phyloP scores from a whole-genome alignment of 1,139 yeast genomes.

The Meyerozyma guilliermondii region DNA sequence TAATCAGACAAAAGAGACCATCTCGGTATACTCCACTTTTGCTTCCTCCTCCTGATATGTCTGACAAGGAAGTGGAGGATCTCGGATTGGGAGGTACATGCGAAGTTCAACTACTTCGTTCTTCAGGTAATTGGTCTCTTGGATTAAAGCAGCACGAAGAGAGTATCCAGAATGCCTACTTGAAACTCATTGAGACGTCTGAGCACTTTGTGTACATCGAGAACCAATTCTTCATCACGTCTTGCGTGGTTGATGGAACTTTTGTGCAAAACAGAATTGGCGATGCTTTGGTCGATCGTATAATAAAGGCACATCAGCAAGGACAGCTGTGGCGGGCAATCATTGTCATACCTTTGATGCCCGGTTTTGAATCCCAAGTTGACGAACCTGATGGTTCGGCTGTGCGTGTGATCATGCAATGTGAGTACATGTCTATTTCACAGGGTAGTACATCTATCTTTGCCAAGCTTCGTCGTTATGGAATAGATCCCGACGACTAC shows the following conservation, averaged over 20 bases:
- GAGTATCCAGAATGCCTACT: constrained; percentile 89
- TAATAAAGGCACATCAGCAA: constrained; percentile 78
- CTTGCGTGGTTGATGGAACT: constrained; percentile 82
- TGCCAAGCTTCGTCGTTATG: constrained; percentile 71
- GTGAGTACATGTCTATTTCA: constrained; percentile 90
- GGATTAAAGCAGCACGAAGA: constrained; percentile 83
- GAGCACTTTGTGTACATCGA: constrained; percentile 93
- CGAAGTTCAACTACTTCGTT: constrained; percentile 83
- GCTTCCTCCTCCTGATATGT: constrained; percentile 87
- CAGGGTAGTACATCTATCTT: constrained; percentile 88
- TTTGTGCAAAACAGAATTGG: constrained; percentile 87
- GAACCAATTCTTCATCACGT: constrained; percentile 88
- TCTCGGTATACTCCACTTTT: constrained; percentile 88
- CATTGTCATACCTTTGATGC: constrained; percentile 91
- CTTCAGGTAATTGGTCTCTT: constrained; percentile 89
- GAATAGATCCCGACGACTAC: constrained; percentile 85
- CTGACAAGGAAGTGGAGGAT: constrained; percentile 60
- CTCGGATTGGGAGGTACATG: constrained; percentile 79
- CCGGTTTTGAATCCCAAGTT: constrained; percentile 93
- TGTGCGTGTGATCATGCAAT: constrained; percentile 92
- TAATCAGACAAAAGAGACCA: constrained; percentile 88
- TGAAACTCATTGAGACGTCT: constrained; percentile 84
- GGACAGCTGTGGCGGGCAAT: constrained; percentile 85
- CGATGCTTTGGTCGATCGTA: constrained; percentile 93
- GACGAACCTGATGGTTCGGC: constrained; percentile 93